These are phyloP conservation scores for Thymus quinquecostatus DNA, from an alignment of 257 asterid species.

Conservation along the genomic window DNA sequence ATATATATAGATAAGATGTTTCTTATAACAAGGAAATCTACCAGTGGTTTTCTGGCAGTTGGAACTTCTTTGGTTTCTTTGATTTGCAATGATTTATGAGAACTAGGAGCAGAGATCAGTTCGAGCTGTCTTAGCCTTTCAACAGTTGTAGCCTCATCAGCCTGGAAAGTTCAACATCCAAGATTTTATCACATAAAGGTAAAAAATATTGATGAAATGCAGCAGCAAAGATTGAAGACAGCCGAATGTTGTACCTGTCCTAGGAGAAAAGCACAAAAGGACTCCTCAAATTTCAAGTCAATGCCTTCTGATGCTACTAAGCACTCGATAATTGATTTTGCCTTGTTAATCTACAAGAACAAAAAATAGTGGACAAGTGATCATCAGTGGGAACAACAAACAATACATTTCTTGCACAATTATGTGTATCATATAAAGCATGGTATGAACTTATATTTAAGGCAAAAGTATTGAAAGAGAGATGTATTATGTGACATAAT, in stretches of 20 bases:
- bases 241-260: conserved; percentile 70
- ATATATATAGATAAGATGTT: conserved; percentile 16
- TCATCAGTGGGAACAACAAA: conserved; percentile 20
- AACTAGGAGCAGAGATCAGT: conserved; percentile 49
- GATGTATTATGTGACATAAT: conserved; percentile 2
- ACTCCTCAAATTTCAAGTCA: conserved; percentile 93
- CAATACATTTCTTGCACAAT: background rate
- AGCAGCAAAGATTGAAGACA: conserved; percentile 28
- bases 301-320: conserved; percentile 85
- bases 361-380: conserved; percentile 29
- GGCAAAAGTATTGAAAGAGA: conserved; percentile 22
- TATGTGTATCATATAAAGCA: conserved; percentile 20
- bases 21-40: conserved; percentile 37
- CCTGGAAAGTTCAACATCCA: conserved; percentile 50
- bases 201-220: conserved; percentile 18
- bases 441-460: conserved; percentile 1
- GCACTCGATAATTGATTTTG: conserved; percentile 81
- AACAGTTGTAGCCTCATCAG: conserved; percentile 75
- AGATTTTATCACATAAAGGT: conserved; percentile 11
- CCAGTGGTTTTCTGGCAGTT: conserved; percentile 70
- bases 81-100: conserved; percentile 53
- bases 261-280: conserved; percentile 89
- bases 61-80: conserved; percentile 64
- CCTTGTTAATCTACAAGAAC: conserved; percentile 67
- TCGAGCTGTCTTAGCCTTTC: conserved; percentile 81